Base-by-base conservation (phyloP, 2,329 filamentous ascomycete genomes). In the Byssothecium circinans region DNA sequence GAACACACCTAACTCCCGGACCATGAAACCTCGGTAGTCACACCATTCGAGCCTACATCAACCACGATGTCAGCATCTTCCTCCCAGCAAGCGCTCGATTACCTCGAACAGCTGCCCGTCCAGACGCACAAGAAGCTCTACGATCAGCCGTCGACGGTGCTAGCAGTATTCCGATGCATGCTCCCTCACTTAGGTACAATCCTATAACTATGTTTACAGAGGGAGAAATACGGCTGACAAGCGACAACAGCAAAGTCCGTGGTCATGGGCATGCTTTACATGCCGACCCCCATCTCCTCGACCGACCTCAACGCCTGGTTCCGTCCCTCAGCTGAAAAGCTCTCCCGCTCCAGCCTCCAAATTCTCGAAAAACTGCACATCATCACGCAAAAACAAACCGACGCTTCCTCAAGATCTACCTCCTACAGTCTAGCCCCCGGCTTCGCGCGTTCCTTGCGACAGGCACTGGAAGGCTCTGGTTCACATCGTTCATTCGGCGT, bases 121-220 rank as follows among this genome's bases (percentile, higher is more conserved):
- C 90, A 88, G 34, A 95, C 90, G 29, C 96, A 97, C 72, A 84
- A 85, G 68, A 88, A 89, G 72, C 81, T 99, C 37, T 99, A 99
- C 79, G 88, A 91, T 75, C 91, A 96, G 78, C 94, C 94, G 23
- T 95, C 92, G 34, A 96, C 94, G 1, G 88, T 91, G 30, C 84
- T 99, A 57, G 94, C 94, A 58, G 91, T 99, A 64, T 97, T 97
- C 71, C 85, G 94, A 59, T 91, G 94, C 75, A 96, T 99, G 91
- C 82, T 99, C 49, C 90, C 94, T 48, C 88, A 95, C 66, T 76
- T 97, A 52, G 90, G 88, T 91, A 78, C 64, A 45, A 35, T 44
- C 5, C 10, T 14, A 17, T 3, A 4, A 29, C 15, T 2, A 4
- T 23, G 2, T 18, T n/a, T 1, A 32, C 1, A 6, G 2, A 10